phyloP scores from a whole-genome alignment of 1,139 yeast genomes.

The Geotrichum carabidarum region DNA sequence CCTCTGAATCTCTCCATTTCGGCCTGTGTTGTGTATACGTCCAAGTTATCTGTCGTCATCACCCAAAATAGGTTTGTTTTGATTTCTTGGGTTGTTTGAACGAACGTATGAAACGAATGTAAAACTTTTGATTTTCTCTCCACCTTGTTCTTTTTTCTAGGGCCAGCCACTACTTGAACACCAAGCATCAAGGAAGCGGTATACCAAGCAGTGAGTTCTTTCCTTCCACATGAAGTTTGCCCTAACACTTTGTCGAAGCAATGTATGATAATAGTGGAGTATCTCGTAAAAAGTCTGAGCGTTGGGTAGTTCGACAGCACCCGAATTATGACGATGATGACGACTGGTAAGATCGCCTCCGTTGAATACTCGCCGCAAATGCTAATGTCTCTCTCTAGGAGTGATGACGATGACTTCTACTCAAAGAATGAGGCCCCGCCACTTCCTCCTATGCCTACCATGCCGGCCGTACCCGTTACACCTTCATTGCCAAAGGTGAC shows the following conservation, averaged over 20 bases:
- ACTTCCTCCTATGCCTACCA: slow-evolving; percentile 30
- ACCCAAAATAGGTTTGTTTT: too few species aligned
- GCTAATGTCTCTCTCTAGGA: slow-evolving; percentile 3
- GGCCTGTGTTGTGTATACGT: too few species aligned
- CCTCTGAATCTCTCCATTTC: too few species aligned
- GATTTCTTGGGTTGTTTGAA: too few species aligned
- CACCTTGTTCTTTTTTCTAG: not conserved
- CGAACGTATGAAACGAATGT: not conserved
- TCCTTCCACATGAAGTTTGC: slow-evolving; percentile 9
- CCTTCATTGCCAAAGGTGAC: slow-evolving; percentile 28
- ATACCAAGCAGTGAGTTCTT: not conserved
- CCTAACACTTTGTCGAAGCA: slow-evolving; percentile 19
- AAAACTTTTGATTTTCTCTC: not conserved
- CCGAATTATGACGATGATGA: slow-evolving; percentile 33
- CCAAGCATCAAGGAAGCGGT: not conserved
- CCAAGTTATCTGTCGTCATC: too few species aligned
- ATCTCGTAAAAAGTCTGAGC: slow-evolving; percentile 38
- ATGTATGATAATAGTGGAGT: slow-evolving; percentile 29
- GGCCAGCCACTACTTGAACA: not conserved
- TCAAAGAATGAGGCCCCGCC: slow-evolving; percentile 25
- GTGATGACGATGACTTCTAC: slow-evolving; percentile 22
- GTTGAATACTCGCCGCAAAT: not conserved
- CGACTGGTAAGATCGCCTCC: slow-evolving; percentile 22
- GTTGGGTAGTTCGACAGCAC: slow-evolving; percentile 38
- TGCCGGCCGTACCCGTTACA: slow-evolving; percentile 26